phyloP scores from a whole-genome alignment of 164 flowering plant genomes.

The Vitis rupestris region DNA sequence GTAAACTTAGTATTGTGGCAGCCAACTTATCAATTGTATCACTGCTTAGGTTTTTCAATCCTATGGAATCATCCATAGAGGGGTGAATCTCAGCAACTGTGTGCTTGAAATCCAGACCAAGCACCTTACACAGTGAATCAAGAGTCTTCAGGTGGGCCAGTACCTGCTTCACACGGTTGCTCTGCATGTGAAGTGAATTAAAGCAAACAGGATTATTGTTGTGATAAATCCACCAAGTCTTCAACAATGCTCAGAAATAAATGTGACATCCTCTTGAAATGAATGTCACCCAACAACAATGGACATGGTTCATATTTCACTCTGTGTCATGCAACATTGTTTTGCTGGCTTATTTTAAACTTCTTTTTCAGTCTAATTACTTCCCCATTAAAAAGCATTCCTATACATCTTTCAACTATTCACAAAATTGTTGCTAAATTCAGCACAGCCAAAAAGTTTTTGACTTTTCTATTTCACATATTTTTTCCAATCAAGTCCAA shows the following conservation, averaged over 20 bases:
- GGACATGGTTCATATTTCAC: no score
- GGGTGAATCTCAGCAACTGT: slow-evolving; percentile 53
- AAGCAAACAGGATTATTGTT: neutral
- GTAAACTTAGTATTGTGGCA: slow-evolving; percentile 36
- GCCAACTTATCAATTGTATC: slow-evolving; percentile 48
- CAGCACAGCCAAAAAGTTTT: neutral
- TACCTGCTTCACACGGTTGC: slow-evolving; percentile 58
- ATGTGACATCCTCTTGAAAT: no score
- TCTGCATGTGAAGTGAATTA: slow-evolving; percentile 33
- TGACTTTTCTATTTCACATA: neutral
- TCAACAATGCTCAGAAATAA: neutral
- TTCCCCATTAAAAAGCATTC: neutral
- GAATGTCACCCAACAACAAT: no score
- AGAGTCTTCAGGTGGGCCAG: slow-evolving; percentile 42
- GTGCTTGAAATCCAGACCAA: slow-evolving; percentile 68
- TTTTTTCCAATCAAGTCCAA: neutral
- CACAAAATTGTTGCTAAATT: neutral
- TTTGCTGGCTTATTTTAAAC: no score
- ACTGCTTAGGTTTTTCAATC: slow-evolving; percentile 39
- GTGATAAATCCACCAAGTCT: neutral
- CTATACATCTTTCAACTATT: neutral
- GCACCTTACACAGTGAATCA: slow-evolving; percentile 62
- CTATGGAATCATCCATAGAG: slow-evolving; percentile 44
- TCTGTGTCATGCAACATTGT: no score
- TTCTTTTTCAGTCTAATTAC: neutral